Base-by-base conservation (phyloP, 306 rosid species). In the Begonia peltatifolia region DNA sequence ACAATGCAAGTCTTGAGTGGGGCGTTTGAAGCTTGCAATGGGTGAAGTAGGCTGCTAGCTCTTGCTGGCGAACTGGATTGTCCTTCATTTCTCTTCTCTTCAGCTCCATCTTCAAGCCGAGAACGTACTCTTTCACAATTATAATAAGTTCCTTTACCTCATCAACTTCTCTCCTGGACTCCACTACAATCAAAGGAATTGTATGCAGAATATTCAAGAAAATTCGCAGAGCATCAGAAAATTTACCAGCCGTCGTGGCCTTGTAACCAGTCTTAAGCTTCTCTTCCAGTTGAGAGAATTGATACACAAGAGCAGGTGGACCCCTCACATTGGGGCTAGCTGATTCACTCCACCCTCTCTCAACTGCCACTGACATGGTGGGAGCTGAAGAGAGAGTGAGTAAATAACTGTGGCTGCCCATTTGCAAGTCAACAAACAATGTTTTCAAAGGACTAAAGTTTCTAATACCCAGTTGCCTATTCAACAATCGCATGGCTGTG, bases 21-120 rank as follows among this genome's bases (percentile, higher is more conserved):
- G 93, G 86, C 49, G 69, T 12, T 67, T 86, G 95, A 67, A 86
- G 84, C 65, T 75, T 77, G 79, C 95, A 82, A 73, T 86, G 93
- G 47, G 95, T 86, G 77, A 86, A 86, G 66, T 86, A 86, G 47
- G 95, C 88, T 3, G 95, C 95, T 9, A 86, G 88, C 73, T 86
- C 95, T 59, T 82, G 95, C 62, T 86, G 95, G 18, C 86, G 88
- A 30, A 70, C 71, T 5, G 75, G 83, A 50, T 79, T 9, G 49
- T 76, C 93, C 67, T 71, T 77, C 9, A 79, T 46, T 67, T 86
- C 95, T 74, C 83, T 73, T 72, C 93, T 82, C 61, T 75, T 82
- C 36, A 82, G 79, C 73, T 86, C 95, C 76, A 86, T 79, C 56
- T 77, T 72, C 72, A 82, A 71, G 64, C 78, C 93, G 64, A 82